phyloP scores from a whole-genome alignment of 2,329 filamentous ascomycete species.

The Emericellopsis atlantica region DNA sequence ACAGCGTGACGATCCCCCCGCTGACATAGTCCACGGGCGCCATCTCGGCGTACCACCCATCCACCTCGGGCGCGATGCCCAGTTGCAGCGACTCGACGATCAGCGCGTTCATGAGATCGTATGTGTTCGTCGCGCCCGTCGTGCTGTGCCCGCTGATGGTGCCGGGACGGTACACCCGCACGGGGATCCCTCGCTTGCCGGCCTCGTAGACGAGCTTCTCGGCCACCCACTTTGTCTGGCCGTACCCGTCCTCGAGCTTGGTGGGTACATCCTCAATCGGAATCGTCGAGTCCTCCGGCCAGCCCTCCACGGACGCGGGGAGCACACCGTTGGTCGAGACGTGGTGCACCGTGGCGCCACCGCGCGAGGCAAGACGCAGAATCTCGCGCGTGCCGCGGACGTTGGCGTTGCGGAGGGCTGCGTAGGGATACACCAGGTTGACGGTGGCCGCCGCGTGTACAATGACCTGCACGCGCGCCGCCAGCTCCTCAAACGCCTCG shows the following conservation, averaged over 20 bases:
- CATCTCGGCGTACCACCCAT: constrained; percentile 72
- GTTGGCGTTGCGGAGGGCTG: constrained; percentile 60
- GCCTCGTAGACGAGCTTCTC: constrained; percentile 64
- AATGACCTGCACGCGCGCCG: constrained; percentile 55
- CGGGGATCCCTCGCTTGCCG: constrained; percentile 51
- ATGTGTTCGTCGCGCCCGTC: constrained; percentile 65
- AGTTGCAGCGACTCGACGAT: constrained; percentile 67
- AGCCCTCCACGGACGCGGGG: constrained; percentile 56
- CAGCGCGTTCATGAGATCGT: constrained; percentile 64
- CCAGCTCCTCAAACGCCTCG: constrained; percentile 52
- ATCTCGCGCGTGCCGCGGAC: constrained; percentile 70
- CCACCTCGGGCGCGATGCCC: constrained; percentile 55
- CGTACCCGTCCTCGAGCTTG: constrained; percentile 61
- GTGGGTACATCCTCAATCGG: constrained; percentile 54
- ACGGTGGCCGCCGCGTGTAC: constrained; percentile 69
- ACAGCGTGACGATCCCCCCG: constrained; percentile 58
- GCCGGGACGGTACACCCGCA: constrained; percentile 59
- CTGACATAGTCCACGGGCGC: constrained; percentile 74
- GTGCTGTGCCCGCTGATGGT: constrained; percentile 69
- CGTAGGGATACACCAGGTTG: constrained; percentile 72
- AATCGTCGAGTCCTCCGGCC: constrained; percentile 58
- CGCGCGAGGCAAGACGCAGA: constrained; percentile 53
- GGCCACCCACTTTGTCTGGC: constrained; percentile 73
- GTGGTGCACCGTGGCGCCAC: constrained; percentile 63
- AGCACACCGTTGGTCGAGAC: constrained; percentile 72